These are phyloP conservation scores for Plasmopara viticola DNA, from an alignment of 352 stramenopile species.

Conservation along the genomic window DNA sequence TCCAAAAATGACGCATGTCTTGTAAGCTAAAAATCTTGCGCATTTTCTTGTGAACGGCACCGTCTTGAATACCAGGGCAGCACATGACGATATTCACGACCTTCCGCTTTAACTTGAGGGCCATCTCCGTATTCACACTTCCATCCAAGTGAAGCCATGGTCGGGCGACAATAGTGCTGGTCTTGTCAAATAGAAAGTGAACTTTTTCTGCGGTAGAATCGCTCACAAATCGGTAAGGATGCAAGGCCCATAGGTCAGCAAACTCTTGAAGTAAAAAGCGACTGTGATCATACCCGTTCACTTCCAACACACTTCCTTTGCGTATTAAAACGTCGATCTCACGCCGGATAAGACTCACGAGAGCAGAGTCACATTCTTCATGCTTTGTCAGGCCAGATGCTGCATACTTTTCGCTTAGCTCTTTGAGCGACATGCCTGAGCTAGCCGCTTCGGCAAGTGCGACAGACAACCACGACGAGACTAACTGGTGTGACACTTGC, in stretches of 20 bases:
- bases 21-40: conserved; percentile 64
- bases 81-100: conserved; percentile 79
- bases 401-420: conserved; percentile 20
- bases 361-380: not conserved
- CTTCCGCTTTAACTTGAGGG: conserved; percentile 64
- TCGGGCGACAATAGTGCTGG: conserved; percentile 40
- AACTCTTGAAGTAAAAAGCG: conserved; percentile 47
- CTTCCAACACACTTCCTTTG: conserved; percentile 40
- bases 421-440: conserved; percentile 18
- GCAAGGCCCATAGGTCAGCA: conserved; percentile 50
- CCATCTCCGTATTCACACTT: conserved; percentile 42
- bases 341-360: conserved; percentile 20
- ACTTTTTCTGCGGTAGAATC: conserved; percentile 50
- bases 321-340: conserved; percentile 33
- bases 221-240: conserved; percentile 45
- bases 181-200: conserved; percentile 67
- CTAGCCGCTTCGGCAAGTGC: conserved; percentile 16
- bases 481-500: conserved; percentile 1
- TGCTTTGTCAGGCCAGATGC: conserved; percentile 8
- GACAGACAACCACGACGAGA: conserved; percentile 18
- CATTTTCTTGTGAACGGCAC: conserved; percentile 57
- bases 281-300: conserved; percentile 50
- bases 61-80: conserved; percentile 59
- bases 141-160: conserved; percentile 78
- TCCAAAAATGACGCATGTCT: conserved; percentile 63